phyloP scores from a whole-genome alignment of 495 filamentous ascomycete genomes.

The Lentithecium fluviatile region DNA sequence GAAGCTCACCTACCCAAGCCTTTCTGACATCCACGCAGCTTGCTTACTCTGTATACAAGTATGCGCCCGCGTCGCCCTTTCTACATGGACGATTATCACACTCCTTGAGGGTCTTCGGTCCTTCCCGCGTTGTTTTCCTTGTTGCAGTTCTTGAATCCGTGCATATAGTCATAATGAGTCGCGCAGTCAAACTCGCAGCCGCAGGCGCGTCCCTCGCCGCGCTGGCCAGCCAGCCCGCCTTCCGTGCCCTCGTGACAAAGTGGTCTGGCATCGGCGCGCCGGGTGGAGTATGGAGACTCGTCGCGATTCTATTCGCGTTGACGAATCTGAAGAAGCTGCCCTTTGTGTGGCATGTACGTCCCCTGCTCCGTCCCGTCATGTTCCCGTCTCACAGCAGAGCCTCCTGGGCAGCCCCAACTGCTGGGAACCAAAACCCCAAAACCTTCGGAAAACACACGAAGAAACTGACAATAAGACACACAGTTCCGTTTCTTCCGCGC shows the following conservation, averaged over 20 bases:
- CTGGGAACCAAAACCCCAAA: too few species aligned
- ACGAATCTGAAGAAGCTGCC: constrained; percentile 73
- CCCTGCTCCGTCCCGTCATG: background rate
- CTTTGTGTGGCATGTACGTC: constrained; percentile 72
- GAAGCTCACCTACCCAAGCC: too few species aligned
- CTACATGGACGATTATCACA: too few species aligned
- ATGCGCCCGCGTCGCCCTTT: too few species aligned
- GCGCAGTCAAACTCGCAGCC: constrained; percentile 7
- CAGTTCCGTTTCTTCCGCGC: constrained; percentile 58
- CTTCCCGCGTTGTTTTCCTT: too few species aligned
- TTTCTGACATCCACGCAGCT: too few species aligned
- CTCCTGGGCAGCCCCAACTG: too few species aligned
- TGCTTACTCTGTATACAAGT: too few species aligned
- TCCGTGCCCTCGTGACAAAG: constrained; percentile 13
- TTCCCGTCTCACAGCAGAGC: too few species aligned
- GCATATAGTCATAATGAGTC: background rate
- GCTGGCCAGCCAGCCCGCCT: constrained; percentile 15
- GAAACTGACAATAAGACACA: constrained; percentile 1
- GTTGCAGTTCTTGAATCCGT: too few species aligned
- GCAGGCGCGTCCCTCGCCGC: constrained; percentile 10
- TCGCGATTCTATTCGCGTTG: constrained; percentile 55
- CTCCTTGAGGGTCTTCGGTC: too few species aligned
- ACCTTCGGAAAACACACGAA: too few species aligned
- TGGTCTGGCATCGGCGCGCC: constrained; percentile 22
- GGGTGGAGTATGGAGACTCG: constrained; percentile 50